phyloP scores from a whole-genome alignment of 164 flowering plant species.

The Chimonanthus salicifolius region DNA sequence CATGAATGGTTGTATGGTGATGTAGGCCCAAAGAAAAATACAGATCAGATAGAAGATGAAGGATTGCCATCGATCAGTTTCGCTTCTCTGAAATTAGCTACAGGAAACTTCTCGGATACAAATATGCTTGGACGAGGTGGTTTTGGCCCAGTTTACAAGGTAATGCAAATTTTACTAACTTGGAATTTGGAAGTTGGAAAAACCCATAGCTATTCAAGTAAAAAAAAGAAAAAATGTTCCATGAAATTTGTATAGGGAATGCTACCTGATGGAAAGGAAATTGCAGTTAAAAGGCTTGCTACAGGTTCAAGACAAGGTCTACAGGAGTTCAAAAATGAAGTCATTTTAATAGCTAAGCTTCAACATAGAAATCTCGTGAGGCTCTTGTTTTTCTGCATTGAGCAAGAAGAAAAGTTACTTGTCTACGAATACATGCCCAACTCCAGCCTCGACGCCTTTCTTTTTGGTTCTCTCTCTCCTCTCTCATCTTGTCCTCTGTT shows the following conservation, averaged over 20 bases:
- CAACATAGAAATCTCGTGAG: constrained; percentile 14
- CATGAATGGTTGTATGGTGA: too few species aligned
- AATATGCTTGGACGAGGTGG: constrained; percentile 19
- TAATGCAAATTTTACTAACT: not conserved
- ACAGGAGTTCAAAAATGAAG: constrained; percentile 33
- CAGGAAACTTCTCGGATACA: constrained; percentile 10
- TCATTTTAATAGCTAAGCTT: constrained; percentile 11
- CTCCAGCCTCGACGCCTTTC: constrained; percentile 5
- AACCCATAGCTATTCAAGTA: too few species aligned
- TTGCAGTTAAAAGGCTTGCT: constrained; percentile 17
- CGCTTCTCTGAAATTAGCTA: not conserved
- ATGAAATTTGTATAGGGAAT: constrained; percentile 1
- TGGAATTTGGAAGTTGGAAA: too few species aligned
- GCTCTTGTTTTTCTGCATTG: constrained; percentile 10
- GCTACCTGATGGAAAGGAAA: not conserved
- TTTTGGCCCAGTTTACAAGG: constrained; percentile 17
- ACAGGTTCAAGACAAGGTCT: constrained; percentile 21
- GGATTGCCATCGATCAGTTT: too few species aligned
- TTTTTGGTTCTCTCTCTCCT: not conserved
- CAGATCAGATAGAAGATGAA: too few species aligned
- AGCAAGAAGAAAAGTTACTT: constrained; percentile 5
- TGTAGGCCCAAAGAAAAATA: too few species aligned
- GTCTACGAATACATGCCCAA: constrained; percentile 27
- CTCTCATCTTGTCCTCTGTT: too few species aligned
- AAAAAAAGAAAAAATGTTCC: too few species aligned